A percentile compares a stretch with the other conserved stretches of the same genome.
Evolutionary conservation across 371 early-diverging fungal species (phyloP).

Genomic region (Mortierella sp.): DNA sequence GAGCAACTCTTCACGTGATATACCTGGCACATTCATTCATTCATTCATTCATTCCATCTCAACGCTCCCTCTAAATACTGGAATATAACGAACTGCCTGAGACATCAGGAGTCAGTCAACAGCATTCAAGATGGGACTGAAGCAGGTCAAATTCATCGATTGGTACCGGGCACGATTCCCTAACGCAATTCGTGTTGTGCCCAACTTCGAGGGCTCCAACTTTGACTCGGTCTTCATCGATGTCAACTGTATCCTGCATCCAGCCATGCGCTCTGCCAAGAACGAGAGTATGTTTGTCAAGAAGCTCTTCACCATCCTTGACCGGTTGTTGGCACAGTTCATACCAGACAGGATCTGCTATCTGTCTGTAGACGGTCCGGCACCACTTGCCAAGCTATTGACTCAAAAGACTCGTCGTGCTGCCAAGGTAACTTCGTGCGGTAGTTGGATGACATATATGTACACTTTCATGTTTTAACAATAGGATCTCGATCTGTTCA

Average conservation of each 20-base stretch:
- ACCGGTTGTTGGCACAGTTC: conserved; percentile 30
- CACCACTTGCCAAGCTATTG: conserved; percentile 44
- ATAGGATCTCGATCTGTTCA: no score
- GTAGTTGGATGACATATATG: no score
- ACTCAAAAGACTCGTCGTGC: conserved; percentile 46
- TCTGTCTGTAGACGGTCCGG: conserved; percentile 50
- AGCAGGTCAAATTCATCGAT: conserved; percentile 51
- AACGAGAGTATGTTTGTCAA: conserved; percentile 44
- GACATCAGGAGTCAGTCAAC: no score
- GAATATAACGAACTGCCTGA: no score
- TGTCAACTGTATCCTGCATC: conserved; percentile 52
- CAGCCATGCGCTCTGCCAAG: conserved; percentile 37
- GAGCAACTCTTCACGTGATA: no score
- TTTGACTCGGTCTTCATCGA: conserved; percentile 57
- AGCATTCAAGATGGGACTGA: conserved; percentile 38
- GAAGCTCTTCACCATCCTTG: conserved; percentile 44
- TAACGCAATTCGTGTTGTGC: conserved; percentile 3
- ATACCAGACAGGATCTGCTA: conserved; percentile 50
- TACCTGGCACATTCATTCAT: no score
- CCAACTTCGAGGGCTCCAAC: conserved; percentile 14
- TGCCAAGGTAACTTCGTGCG: conserved; percentile 39
- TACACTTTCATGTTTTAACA: no score
- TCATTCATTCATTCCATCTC: no score
- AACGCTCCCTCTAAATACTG: no score
- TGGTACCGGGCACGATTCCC: conserved; percentile 48